phyloP scores from a whole-genome alignment of 2,329 filamentous ascomycete genomes.

The Neopestalotiopsis rosae region DNA sequence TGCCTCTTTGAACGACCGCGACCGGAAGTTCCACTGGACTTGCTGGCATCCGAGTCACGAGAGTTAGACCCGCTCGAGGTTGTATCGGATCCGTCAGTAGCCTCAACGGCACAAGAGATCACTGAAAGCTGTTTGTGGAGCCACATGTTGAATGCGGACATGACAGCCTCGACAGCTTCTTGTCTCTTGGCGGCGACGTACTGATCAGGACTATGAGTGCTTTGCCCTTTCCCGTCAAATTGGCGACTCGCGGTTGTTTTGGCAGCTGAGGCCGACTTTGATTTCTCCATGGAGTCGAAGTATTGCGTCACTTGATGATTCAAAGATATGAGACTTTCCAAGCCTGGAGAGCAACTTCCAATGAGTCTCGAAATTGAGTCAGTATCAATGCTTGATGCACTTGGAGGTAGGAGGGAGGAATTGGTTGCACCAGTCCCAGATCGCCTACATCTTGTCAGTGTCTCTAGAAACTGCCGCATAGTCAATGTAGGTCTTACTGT shows the following conservation, averaged over 20 bases:
- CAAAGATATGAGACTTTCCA: background rate
- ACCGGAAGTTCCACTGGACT: slow-evolving; percentile 23
- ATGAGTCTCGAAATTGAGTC: background rate
- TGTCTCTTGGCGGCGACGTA: slow-evolving; percentile 33
- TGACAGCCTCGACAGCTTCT: slow-evolving; percentile 31
- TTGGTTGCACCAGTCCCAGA: slow-evolving; percentile 8
- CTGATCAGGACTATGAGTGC: slow-evolving; percentile 32
- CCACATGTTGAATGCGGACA: slow-evolving; percentile 35
- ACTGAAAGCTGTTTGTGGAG: slow-evolving; percentile 34
- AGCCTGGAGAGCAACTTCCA: background rate
- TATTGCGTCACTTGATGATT: slow-evolving; percentile 13
- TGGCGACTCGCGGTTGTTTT: slow-evolving; percentile 31
- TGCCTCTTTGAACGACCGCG: slow-evolving; percentile 32
- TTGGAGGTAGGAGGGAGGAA: background rate
- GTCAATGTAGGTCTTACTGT: background rate
- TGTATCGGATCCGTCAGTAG: slow-evolving; percentile 28
- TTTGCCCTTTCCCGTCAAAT: slow-evolving; percentile 26
- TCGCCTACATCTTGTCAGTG: background rate
- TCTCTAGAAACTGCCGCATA: background rate
- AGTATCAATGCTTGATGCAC: background rate
- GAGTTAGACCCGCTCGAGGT: slow-evolving; percentile 17
- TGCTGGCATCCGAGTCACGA: slow-evolving; percentile 20
- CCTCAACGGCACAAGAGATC: slow-evolving; percentile 34
- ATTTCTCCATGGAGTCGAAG: slow-evolving; percentile 35
- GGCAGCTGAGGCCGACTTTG: slow-evolving; percentile 30